Percentiles rank a stretch among this genome's conserved stretches.
Evolutionary conservation across 2,329 filamentous ascomycete genomes (phyloP).

Genomic region (Fusarium duplospermum): DNA sequence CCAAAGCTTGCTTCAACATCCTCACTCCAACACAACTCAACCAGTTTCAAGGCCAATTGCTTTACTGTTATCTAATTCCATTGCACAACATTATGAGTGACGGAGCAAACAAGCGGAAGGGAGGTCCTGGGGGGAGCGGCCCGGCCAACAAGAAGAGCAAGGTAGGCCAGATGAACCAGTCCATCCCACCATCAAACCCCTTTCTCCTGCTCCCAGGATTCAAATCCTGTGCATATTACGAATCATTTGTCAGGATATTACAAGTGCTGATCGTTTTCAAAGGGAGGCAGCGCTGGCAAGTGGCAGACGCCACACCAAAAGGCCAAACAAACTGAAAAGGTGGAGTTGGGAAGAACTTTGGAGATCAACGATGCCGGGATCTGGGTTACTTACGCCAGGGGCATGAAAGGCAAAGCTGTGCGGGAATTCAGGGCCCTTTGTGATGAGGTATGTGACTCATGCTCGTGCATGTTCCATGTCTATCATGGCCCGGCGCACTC

Average conservation of each 20-base stretch:
- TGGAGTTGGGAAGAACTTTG: slow-evolving; percentile 59
- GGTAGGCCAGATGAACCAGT: slow-evolving; percentile 42
- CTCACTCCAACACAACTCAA: background rate
- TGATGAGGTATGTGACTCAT: slow-evolving; percentile 63
- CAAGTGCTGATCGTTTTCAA: slow-evolving; percentile 11
- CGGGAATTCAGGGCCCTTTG: slow-evolving; percentile 75
- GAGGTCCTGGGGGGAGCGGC: slow-evolving; percentile 44
- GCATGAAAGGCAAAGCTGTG: slow-evolving; percentile 76
- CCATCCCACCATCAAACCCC: background rate
- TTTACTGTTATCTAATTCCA: background rate
- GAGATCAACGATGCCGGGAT: slow-evolving; percentile 79
- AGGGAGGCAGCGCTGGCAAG: slow-evolving; percentile 66
- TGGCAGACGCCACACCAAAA: slow-evolving; percentile 73
- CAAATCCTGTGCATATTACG: background rate
- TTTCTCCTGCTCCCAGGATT: background rate
- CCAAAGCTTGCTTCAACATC: background rate
- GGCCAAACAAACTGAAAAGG: slow-evolving; percentile 58
- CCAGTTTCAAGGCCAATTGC: background rate
- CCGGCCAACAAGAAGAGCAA: slow-evolving; percentile 55
- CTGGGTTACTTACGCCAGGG: slow-evolving; percentile 81
- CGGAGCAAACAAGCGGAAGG: slow-evolving; percentile 51
- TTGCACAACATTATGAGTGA: slow-evolving; percentile 45
- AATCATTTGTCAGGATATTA: background rate
- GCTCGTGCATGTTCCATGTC: background rate
- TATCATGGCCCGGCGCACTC: background rate